Conservation (phyloP, 345 rosid species). For the Brassica nigra region DNA sequence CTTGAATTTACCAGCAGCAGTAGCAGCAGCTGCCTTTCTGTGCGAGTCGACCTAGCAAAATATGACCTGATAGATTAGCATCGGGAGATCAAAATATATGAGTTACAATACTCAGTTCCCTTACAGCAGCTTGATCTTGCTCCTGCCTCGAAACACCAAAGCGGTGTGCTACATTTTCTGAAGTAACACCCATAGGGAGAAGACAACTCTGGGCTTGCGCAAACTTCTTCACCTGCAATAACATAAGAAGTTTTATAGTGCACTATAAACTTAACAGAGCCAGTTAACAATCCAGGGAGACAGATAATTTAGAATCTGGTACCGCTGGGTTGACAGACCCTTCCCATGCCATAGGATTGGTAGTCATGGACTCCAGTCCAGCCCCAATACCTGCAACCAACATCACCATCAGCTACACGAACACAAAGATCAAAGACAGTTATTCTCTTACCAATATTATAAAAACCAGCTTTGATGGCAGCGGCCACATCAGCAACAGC, state of each 20-base stretch:
- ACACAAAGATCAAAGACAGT: neutral
- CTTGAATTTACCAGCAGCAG: conserved; percentile 87
- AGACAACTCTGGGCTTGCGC: conserved; percentile 89
- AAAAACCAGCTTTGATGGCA: conserved; percentile 97
- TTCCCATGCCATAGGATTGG: conserved; percentile 90
- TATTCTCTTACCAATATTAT: conserved; percentile 71
- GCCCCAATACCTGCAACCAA: conserved; percentile 80
- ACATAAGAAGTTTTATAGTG: conserved; percentile 3
- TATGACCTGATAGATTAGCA: conserved; percentile 11
- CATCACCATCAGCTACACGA: neutral
- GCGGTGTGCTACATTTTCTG: conserved; percentile 95
- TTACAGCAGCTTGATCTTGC: conserved; percentile 99
- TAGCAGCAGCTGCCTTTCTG: conserved; percentile 99
- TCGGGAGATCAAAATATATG: neutral
- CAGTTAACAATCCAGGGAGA: neutral
- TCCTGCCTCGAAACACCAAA: conserved; percentile 91
- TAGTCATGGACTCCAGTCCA: conserved; percentile 96
- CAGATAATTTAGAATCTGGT: conserved; percentile 20
- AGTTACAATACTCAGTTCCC: conserved; percentile 29
- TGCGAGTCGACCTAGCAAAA: conserved; percentile 88
- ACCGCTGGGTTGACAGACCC: conserved; percentile 93
- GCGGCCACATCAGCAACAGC: conserved; percentile 99
- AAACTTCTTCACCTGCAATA: conserved; percentile 66
- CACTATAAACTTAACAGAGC: neutral
- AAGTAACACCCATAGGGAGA: conserved; percentile 98